Conservation (phyloP, 805 yeast species). For the Metschnikowia aberdeeniae region DNA sequence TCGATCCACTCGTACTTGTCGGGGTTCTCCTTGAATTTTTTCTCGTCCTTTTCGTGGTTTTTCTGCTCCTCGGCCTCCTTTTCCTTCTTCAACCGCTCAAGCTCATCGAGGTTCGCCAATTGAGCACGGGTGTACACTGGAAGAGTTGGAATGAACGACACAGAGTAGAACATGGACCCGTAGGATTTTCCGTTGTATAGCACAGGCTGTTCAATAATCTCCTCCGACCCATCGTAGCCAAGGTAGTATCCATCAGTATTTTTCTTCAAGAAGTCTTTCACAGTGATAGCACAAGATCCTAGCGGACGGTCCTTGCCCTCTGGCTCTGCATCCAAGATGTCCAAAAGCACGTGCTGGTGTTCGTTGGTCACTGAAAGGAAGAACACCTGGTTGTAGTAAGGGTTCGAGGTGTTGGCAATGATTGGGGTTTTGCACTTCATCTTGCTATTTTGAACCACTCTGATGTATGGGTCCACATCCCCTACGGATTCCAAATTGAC, state of each 20-base stretch:
- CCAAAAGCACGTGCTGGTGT: slow-evolving; percentile 54
- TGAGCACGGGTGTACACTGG: slow-evolving; percentile 63
- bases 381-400: slow-evolving; percentile 54
- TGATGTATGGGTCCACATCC: slow-evolving; percentile 70
- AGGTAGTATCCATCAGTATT: slow-evolving; percentile 44
- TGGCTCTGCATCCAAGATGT: slow-evolving; percentile 64
- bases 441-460: slow-evolving; percentile 55
- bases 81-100: slow-evolving; percentile 35
- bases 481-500: slow-evolving; percentile 63
- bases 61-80: slow-evolving; percentile 30
- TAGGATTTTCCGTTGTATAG: slow-evolving; percentile 34
- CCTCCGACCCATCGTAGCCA: slow-evolving; percentile 50
- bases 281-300: slow-evolving; percentile 53
- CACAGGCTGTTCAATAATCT: slow-evolving; percentile 43
- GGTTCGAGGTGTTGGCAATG: slow-evolving; percentile 51
- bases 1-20: slow-evolving; percentile 63
- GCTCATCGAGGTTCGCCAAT: slow-evolving; percentile 42
- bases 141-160: slow-evolving; percentile 62
- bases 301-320: slow-evolving; percentile 59
- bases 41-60: slow-evolving; percentile 47
- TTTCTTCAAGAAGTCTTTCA: slow-evolving; percentile 46
- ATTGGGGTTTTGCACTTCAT: slow-evolving; percentile 51
- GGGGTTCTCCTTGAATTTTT: slow-evolving; percentile 53
- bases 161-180: slow-evolving; percentile 50
- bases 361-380: slow-evolving; percentile 60